A percentile compares a stretch with the other conserved stretches of the same genome.
These are phyloP conservation scores for Gossypium arboreum DNA, from an alignment of 345 rosid species.

Conservation along the genomic window DNA sequence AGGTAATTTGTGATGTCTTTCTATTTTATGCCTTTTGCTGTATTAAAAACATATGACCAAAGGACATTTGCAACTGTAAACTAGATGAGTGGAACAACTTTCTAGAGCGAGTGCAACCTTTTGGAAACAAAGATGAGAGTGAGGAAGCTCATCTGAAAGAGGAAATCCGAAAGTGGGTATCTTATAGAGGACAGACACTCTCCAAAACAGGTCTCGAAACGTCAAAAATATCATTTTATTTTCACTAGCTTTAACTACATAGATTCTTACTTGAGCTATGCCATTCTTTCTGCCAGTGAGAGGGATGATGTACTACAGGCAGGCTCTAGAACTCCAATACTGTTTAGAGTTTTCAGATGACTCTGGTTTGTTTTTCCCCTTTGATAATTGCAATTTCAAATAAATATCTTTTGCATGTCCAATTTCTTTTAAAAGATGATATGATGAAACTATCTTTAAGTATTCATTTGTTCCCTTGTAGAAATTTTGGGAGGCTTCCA, in stretches of 20 bases:
- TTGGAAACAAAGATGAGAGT: constrained; percentile 23
- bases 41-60: background rate
- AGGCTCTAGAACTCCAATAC: constrained; percentile 76
- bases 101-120: constrained; percentile 41
- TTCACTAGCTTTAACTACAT: constrained; percentile 6
- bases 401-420: background rate
- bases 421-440: constrained; percentile 12
- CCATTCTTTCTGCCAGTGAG: constrained; percentile 50
- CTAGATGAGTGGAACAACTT: constrained; percentile 91
- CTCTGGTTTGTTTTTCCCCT: constrained; percentile 44
- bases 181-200: constrained; percentile 92
- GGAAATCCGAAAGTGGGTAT: constrained; percentile 68
- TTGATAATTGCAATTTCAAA: background rate
- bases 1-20: constrained; percentile 44
- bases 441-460: constrained; percentile 3
- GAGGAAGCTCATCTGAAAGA: constrained; percentile 24
- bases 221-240: background rate
- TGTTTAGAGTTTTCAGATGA: constrained; percentile 62
- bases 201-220: constrained; percentile 70
- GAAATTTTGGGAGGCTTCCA: constrained; percentile 33
- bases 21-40: constrained; percentile 11
- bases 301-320: constrained; percentile 95
- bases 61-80: constrained; percentile 18
- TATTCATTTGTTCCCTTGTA: constrained; percentile 32
- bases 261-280: constrained; percentile 12